phyloP scores from a whole-genome alignment of 192 early-diverging fungal species.

The Coemansia sp. region DNA sequence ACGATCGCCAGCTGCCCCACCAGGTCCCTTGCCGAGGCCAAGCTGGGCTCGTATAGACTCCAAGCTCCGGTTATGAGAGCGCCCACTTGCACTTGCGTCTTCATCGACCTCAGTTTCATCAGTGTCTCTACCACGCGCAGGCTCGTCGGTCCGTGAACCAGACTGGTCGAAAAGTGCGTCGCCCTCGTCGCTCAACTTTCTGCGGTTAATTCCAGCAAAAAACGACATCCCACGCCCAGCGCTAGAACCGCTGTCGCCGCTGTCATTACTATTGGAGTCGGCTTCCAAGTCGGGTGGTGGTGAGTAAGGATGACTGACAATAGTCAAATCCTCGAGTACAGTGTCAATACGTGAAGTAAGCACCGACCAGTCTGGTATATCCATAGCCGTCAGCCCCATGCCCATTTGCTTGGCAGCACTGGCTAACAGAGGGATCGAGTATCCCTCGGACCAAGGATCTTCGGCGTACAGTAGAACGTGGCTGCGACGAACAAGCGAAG shows the following conservation, averaged over 20 bases:
- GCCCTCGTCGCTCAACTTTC: constrained; percentile 24
- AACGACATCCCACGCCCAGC: constrained; percentile 44
- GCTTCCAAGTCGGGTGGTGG: constrained; percentile 50
- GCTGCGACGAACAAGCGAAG: constrained; percentile 40
- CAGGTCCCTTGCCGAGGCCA: constrained; percentile 13
- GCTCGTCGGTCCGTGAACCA: constrained; percentile 3
- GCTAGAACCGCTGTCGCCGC: constrained; percentile 9
- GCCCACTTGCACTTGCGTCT: constrained; percentile 7
- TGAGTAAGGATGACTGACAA: constrained; percentile 53
- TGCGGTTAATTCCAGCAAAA: constrained; percentile 46
- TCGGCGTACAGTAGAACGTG: constrained; percentile 51
- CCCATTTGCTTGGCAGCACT: constrained; percentile 24
- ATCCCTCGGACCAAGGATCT: constrained; percentile 57
- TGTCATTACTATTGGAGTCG: neutral
- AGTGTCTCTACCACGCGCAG: neutral
- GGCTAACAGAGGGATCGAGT: constrained; percentile 37
- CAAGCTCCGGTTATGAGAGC: constrained; percentile 13
- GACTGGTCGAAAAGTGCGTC: constrained; percentile 26
- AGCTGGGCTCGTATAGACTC: constrained; percentile 24
- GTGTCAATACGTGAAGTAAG: constrained; percentile 53
- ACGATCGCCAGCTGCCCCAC: constrained; percentile 19
- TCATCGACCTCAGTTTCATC: constrained; percentile 17
- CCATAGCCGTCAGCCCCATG: constrained; percentile 29
- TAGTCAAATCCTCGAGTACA: constrained; percentile 51
- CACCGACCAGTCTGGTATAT: constrained; percentile 52